Percentiles rank a stretch among this genome's conserved stretches.
Conservation (phyloP, 176 grass and related monocot species). For the Oropetium thomaeum region DNA sequence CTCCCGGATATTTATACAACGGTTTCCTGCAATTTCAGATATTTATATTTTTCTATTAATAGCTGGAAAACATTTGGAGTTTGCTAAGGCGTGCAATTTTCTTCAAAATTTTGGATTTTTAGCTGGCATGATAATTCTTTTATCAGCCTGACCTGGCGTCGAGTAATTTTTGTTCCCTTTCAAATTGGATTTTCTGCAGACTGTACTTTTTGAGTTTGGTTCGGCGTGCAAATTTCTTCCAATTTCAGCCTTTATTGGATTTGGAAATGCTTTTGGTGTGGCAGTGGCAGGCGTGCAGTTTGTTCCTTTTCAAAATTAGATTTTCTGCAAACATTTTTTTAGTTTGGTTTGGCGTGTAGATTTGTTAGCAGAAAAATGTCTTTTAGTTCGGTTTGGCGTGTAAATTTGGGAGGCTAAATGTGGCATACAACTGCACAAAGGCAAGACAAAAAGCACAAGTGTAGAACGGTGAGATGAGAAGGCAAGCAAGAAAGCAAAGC, state of each 20-base stretch:
- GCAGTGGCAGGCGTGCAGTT: too few species aligned
- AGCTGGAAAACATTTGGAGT: neutral
- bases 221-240: neutral
- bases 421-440: neutral
- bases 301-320: too few species aligned
- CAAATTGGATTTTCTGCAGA: neutral
- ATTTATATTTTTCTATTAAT: neutral
- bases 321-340: neutral
- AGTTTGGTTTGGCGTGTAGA: neutral
- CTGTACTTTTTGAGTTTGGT: neutral
- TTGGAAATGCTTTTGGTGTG: too few species aligned
- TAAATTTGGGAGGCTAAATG: conserved; percentile 13
- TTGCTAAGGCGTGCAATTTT: conserved; percentile 26
- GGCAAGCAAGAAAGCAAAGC: neutral
- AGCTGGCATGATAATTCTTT: neutral
- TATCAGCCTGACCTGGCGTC: neutral
- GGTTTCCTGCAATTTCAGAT: neutral
- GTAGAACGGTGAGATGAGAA: conserved; percentile 20
- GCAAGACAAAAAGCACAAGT: too few species aligned
- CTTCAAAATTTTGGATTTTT: neutral
- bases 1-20: conserved; percentile 2
- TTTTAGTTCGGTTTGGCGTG: conserved; percentile 26
- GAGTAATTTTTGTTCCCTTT: neutral
- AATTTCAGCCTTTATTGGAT: neutral
- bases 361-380: neutral